Base-by-base conservation (phyloP, 371 early-diverging fungal species). In the Lichtheimia hyalospora region DNA sequence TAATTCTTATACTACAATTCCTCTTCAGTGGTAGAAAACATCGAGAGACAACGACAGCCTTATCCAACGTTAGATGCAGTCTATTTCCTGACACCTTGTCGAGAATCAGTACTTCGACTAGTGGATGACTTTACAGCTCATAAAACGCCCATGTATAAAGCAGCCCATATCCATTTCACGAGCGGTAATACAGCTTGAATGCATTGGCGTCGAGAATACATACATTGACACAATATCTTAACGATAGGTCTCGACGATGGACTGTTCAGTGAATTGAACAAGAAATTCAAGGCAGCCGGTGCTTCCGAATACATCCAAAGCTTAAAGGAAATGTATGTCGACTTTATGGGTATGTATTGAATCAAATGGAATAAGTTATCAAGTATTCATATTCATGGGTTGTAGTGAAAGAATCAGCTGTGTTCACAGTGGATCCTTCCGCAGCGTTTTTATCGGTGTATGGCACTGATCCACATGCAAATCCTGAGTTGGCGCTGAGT, bases 11-110 rank as follows among this genome's bases (percentile, higher is more conserved):
- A 10, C 12, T 14, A 51, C 14, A 40, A 20, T 48, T 25, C 12
- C 12, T 54, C 0, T 44, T 13, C 57, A 60, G 81, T 75, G 76
- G 84, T 89, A 21, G 90, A 98, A 62, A 88, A 86, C 62, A 82
- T 96, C 46, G 89, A 88, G 61, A 89, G 86, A 51, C 72, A 78
- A 42, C 85, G 98, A 14, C 92, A 92, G 64, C 89, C 94, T 0
- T 92, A 92, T 63, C 91, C 94, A 1, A 81, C 83, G 3, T 74
- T 88, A 16, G 96, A 96, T 58, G 97, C 95, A n/a, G 85, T 99
- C 49, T 97, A 98, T 69, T 85, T 97, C 63, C 74, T 98, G 57
- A 85, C 92, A 10, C 94, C 98, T 12, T 89, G 91, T 14, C 75
- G 82, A 25, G 89, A 91, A 50, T 88, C 91, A 5, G 74, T 97